phyloP scores from a whole-genome alignment of 2,329 filamentous ascomycete genomes.

The Sporothrix schenckii region DNA sequence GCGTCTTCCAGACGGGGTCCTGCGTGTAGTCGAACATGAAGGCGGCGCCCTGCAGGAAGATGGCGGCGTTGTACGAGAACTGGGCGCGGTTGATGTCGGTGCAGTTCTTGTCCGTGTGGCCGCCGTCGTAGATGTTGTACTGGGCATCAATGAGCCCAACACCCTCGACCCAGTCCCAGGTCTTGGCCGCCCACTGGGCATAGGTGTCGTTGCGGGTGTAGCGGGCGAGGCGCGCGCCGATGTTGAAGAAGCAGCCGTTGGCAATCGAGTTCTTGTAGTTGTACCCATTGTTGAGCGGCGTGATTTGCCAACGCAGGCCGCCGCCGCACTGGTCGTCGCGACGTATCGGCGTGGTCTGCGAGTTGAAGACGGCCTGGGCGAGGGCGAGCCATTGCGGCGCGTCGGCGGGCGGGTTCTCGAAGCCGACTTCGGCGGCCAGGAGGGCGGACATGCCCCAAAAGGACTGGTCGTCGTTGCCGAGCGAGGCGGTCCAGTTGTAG shows the following conservation, averaged over 20 bases:
- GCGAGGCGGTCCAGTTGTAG: constrained; percentile 46
- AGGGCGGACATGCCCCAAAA: constrained; percentile 62
- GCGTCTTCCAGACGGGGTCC: constrained; percentile 47
- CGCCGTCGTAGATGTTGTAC: constrained; percentile 64
- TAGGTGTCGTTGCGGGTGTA: constrained; percentile 63
- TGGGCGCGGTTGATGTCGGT: constrained; percentile 55
- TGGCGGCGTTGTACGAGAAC: constrained; percentile 59
- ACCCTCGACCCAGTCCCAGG: constrained; percentile 59
- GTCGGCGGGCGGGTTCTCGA: constrained; percentile 50
- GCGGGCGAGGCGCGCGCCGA: constrained; percentile 61
- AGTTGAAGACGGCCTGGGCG: constrained; percentile 61
- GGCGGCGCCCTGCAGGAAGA: constrained; percentile 58
- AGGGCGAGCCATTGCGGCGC: constrained; percentile 56
- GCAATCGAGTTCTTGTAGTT: constrained; percentile 61
- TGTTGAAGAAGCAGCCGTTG: constrained; percentile 55
- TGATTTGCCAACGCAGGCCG: constrained; percentile 70
- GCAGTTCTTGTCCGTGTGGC: constrained; percentile 56
- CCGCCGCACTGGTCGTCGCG: constrained; percentile 60
- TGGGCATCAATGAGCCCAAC: constrained; percentile 57
- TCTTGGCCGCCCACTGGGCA: constrained; percentile 56
- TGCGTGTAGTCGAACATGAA: constrained; percentile 58
- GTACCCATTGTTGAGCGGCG: constrained; percentile 64
- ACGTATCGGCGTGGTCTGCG: constrained; percentile 53
- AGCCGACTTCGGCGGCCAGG: constrained; percentile 57
- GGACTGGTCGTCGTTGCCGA: constrained; percentile 63